These are phyloP conservation scores for Dentipellis fragilis DNA, from an alignment of 768 basidiomycete genomes.

Conservation along the genomic window DNA sequence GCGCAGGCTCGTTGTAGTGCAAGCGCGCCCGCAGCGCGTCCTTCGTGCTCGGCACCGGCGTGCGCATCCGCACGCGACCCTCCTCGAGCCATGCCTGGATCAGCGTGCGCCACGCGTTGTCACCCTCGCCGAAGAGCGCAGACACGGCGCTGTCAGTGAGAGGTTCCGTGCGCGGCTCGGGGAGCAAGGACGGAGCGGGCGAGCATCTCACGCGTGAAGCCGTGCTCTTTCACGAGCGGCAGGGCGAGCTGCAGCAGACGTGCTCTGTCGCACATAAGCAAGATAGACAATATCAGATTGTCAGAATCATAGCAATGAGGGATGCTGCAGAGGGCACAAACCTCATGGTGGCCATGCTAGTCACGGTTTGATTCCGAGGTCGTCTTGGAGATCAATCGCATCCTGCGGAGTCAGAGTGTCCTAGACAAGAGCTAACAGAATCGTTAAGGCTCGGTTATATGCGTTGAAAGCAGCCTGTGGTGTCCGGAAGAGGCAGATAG, in stretches of 20 bases:
- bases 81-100: slow-evolving; percentile 66
- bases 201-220: slow-evolving; percentile 69
- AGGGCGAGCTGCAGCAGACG: slow-evolving; percentile 50
- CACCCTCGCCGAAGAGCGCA: slow-evolving; percentile 63
- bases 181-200: slow-evolving; percentile 54
- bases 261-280: neutral
- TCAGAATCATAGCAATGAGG: neutral
- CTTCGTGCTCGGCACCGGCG: slow-evolving; percentile 25
- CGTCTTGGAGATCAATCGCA: slow-evolving; percentile 54
- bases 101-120: slow-evolving; percentile 52
- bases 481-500: neutral
- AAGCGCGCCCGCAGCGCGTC: slow-evolving; percentile 49
- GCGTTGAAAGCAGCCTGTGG: neutral
- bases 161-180: slow-evolving; percentile 41
- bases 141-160: slow-evolving; percentile 64
- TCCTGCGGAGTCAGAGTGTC: slow-evolving; percentile 63
- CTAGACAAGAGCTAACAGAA: slow-evolving; percentile 37
- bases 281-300: neutral
- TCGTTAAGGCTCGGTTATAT: neutral
- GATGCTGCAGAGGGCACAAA: neutral
- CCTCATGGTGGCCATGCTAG: neutral
- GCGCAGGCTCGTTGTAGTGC: slow-evolving; percentile 56
- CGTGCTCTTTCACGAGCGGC: slow-evolving; percentile 54
- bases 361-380: slow-evolving; percentile 52
- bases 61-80: slow-evolving; percentile 43